Percentiles rank a stretch among this genome's conserved stretches.
Evolutionary conservation across 2,329 filamentous ascomycete species (phyloP).

Genomic region (Monilinia aucupariae): DNA sequence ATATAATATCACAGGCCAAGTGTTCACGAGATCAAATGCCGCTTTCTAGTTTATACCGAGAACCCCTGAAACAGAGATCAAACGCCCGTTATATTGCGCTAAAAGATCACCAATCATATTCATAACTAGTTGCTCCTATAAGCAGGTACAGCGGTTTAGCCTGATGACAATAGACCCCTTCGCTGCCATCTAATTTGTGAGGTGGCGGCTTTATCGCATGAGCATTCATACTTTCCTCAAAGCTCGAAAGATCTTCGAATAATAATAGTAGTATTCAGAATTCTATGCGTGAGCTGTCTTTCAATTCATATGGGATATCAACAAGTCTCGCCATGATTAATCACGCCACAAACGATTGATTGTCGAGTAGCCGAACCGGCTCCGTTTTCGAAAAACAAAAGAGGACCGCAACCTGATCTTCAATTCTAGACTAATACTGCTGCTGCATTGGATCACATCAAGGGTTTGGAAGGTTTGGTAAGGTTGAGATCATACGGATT

Average conservation of each 20-base stretch:
- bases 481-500: neutral
- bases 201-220: neutral
- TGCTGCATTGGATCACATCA: neutral
- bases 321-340: neutral
- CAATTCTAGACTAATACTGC: neutral
- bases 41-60: neutral
- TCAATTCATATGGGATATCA: too few relatives aligned
- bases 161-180: neutral
- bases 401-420: neutral
- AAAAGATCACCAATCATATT: neutral
- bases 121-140: neutral
- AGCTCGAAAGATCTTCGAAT: neutral
- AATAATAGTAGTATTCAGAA: neutral
- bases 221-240: neutral
- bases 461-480: neutral
- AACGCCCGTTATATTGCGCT: neutral
- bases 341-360: constrained; percentile 1
- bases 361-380: neutral
- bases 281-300: neutral
- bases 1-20: constrained; percentile 6
- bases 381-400: neutral
- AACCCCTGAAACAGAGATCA: neutral
- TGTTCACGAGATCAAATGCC: neutral
- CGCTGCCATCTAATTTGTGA: neutral
- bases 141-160: too few relatives aligned